phyloP scores from a whole-genome alignment of 495 filamentous ascomycete species.

The Physcia stellaris region DNA sequence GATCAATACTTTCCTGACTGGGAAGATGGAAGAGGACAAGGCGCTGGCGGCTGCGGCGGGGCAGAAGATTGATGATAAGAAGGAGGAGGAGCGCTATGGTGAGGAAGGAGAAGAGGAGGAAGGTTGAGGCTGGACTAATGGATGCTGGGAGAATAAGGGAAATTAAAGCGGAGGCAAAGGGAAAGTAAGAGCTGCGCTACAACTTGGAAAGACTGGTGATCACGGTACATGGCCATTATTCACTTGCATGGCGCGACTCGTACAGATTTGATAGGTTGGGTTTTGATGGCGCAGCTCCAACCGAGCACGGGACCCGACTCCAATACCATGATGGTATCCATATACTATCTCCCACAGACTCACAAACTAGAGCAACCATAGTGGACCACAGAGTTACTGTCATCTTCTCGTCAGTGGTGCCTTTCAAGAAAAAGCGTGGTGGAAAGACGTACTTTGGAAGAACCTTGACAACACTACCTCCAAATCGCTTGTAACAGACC shows the following conservation, averaged over 20 bases:
- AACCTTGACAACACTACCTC: slow-evolving; percentile 73
- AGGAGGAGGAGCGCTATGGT: slow-evolving; percentile 78
- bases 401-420: slow-evolving; percentile 12
- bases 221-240: too few relatives aligned
- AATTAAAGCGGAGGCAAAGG: slow-evolving; percentile 7
- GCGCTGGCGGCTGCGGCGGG: slow-evolving; percentile 27
- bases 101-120: slow-evolving; percentile 54
- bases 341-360: too few relatives aligned
- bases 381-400: slow-evolving; percentile 58
- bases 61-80: slow-evolving; percentile 36
- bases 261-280: too few relatives aligned
- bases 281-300: too few relatives aligned
- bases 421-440: not conserved
- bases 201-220: too few relatives aligned
- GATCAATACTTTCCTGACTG: slow-evolving; percentile 73
- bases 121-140: slow-evolving; percentile 9
- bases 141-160: slow-evolving; percentile 7
- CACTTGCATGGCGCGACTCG: too few relatives aligned
- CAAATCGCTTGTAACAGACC: slow-evolving; percentile 84
- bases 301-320: not conserved
- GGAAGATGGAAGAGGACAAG: slow-evolving; percentile 83
- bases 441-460: slow-evolving; percentile 44
- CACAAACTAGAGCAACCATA: slow-evolving; percentile 80
- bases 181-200: too few relatives aligned
- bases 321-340: too few relatives aligned